Evolutionary conservation across 345 rosid genomes (phyloP), one percentile per base, ranked within the genome.

Genomic region (Gossypium mustelinum): DNA sequence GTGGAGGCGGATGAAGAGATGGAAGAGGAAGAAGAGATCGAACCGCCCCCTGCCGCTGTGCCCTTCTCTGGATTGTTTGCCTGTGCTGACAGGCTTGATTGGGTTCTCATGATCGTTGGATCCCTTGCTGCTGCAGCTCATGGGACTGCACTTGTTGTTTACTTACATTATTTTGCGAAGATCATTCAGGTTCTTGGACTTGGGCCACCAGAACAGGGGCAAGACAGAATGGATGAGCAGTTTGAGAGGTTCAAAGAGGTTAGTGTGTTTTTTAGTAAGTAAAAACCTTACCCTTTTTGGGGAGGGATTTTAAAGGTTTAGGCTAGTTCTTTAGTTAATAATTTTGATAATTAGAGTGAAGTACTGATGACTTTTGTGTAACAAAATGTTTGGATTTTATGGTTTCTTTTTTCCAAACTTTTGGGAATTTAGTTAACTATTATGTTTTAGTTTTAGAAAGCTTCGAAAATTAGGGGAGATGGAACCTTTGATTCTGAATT

Each of bases 71-170:
- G 81, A 79, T 86, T 96, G 29, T 96, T 96, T 39, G 87, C 91
- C 1, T 96, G 97, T 72, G 97, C 99, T 0, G 99, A 96, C 82
- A 81, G 84, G 9, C 81, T 96, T 43, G 99, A 96, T 70, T 96
- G 98, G 99, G 86, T 68, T 17, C 94, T 96, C 71, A 96, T 96
- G 99, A 41, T 89, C 22, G 80, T 90, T 6, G 99, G 99, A 73
- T 96, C 99, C 52, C 72, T 93, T 44, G 98, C 98, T 27, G 99
- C 99, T 2, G 98, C 98, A 13, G 98, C 97, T 2, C 99, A 96
- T 9, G 99, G 99, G 1, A 87, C 99, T 11, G 98, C 99, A 5
- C 94, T 96, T 5, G 97, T 96, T 69, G 89, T 96, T 34, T 96
- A 93, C 90, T 86, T 93, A 87, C 99, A 96, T 77, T 96, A 86